phyloP scores from a whole-genome alignment of 441 rosid genomes.

The Populus hybrid region DNA sequence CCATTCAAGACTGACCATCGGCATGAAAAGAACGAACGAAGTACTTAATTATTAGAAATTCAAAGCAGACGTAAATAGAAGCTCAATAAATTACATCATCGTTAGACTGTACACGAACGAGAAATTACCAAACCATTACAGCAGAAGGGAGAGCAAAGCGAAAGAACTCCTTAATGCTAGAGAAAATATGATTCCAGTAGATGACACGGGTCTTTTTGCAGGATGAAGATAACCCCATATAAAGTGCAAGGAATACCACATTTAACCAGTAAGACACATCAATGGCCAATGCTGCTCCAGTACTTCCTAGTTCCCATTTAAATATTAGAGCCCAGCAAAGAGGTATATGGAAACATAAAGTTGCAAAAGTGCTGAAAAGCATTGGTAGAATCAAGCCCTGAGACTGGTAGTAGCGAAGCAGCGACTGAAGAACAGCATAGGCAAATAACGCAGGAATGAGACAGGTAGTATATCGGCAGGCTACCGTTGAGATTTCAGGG shows the following conservation, averaged over 20 bases:
- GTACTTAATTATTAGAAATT: neutral
- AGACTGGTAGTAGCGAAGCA: conserved; percentile 42
- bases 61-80: neutral
- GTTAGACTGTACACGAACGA: neutral
- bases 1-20: conserved; percentile 50
- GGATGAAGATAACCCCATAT: conserved; percentile 36
- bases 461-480: conserved; percentile 41
- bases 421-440: conserved; percentile 38
- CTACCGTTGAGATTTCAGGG: conserved; percentile 37
- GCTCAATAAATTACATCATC: neutral
- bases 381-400: conserved; percentile 49
- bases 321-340: conserved; percentile 55
- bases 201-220: conserved; percentile 31
- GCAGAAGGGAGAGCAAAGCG: conserved; percentile 51
- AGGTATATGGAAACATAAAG: conserved; percentile 45
- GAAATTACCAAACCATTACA: conserved; percentile 57
- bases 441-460: conserved; percentile 54
- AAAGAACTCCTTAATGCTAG: conserved; percentile 36
- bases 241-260: conserved; percentile 37
- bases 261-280: conserved; percentile 46
- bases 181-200: conserved; percentile 26
- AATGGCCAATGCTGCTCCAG: conserved; percentile 50
- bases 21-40: neutral
- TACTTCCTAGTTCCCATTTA: conserved; percentile 29
- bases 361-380: conserved; percentile 30